Evolutionary conservation across 2,329 filamentous ascomycete genomes (phyloP).

Genomic region (Sporothrix mexicana): DNA sequence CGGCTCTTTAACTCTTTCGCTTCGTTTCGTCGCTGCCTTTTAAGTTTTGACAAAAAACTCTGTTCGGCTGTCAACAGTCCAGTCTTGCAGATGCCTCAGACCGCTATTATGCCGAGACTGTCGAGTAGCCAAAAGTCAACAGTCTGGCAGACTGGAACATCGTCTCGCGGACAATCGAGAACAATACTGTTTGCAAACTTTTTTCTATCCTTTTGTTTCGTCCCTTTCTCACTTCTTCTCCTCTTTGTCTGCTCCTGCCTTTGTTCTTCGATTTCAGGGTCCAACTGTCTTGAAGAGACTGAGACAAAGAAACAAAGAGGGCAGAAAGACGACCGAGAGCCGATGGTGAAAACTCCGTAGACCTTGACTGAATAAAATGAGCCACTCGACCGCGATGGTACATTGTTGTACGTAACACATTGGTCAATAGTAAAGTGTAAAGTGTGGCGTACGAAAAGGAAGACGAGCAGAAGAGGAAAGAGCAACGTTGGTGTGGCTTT

Average conservation of each 20-base stretch:
- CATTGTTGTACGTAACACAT: conserved; percentile 19
- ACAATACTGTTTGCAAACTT: no score
- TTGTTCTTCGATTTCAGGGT: neutral
- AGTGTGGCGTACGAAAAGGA: neutral
- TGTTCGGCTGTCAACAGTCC: neutral
- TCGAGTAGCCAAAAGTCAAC: neutral
- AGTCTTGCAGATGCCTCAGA: neutral
- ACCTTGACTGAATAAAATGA: no score
- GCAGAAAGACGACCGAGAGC: neutral
- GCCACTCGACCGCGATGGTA: neutral
- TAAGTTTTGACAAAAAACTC: neutral
- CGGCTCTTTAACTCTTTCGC: neutral
- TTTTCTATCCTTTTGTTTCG: neutral
- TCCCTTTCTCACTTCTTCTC: neutral
- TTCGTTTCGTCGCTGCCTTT: neutral
- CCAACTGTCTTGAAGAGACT: neutral
- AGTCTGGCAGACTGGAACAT: neutral
- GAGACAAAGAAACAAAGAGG: neutral
- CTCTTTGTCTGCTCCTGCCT: conserved; percentile 3
- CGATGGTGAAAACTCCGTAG: neutral
- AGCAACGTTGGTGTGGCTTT: neutral
- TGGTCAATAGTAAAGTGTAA: neutral
- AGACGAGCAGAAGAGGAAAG: neutral
- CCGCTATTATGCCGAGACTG: conserved; percentile 10
- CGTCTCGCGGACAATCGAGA: neutral